Percentiles rank a stretch among this genome's conserved stretches.
These are phyloP conservation scores for Penicillium janthinellum DNA, from an alignment of 2,329 filamentous ascomycete genomes.

Conservation along the genomic window DNA sequence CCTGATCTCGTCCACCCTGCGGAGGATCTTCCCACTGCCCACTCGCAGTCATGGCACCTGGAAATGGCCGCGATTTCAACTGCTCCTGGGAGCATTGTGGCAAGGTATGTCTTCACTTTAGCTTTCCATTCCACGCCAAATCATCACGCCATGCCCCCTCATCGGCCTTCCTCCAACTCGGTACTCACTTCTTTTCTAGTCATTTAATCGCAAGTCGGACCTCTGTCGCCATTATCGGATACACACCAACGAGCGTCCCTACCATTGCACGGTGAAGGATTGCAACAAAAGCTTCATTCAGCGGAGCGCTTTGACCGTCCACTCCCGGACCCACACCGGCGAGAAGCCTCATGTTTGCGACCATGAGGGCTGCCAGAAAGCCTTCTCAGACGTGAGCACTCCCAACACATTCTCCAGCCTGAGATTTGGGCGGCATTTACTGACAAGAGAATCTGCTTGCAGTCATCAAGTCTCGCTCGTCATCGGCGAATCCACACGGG, in stretches of 20 bases:
- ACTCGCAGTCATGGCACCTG: slow-evolving; percentile 40
- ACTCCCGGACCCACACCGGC: slow-evolving; percentile 48
- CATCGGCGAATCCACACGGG: slow-evolving; percentile 45
- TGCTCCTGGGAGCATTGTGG: slow-evolving; percentile 48
- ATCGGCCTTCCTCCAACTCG: not conserved
- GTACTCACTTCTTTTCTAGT: slow-evolving; percentile 31
- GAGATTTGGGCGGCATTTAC: not conserved
- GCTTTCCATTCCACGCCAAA: not conserved
- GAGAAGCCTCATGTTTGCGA: slow-evolving; percentile 50
- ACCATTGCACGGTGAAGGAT: slow-evolving; percentile 47
- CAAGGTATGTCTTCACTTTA: slow-evolving; percentile 39
- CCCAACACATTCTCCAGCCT: not conserved
- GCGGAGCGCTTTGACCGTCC: slow-evolving; percentile 51
- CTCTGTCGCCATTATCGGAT: slow-evolving; percentile 51
- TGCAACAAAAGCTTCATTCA: slow-evolving; percentile 54
- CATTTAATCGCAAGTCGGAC: slow-evolving; percentile 53
- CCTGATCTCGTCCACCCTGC: not conserved
- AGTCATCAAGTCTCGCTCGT: slow-evolving; percentile 46
- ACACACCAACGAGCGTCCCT: slow-evolving; percentile 53
- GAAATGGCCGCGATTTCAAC: slow-evolving; percentile 46
- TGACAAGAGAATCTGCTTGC: not conserved
- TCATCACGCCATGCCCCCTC: not conserved
- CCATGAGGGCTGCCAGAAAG: slow-evolving; percentile 46
- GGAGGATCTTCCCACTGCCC: not conserved
- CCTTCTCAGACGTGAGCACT: slow-evolving; percentile 47